Percentiles rank a stretch among this genome's conserved stretches.
These are phyloP conservation scores for Elsinoe arachidis DNA, from an alignment of 2,329 filamentous ascomycete genomes.

Conservation along the genomic window DNA sequence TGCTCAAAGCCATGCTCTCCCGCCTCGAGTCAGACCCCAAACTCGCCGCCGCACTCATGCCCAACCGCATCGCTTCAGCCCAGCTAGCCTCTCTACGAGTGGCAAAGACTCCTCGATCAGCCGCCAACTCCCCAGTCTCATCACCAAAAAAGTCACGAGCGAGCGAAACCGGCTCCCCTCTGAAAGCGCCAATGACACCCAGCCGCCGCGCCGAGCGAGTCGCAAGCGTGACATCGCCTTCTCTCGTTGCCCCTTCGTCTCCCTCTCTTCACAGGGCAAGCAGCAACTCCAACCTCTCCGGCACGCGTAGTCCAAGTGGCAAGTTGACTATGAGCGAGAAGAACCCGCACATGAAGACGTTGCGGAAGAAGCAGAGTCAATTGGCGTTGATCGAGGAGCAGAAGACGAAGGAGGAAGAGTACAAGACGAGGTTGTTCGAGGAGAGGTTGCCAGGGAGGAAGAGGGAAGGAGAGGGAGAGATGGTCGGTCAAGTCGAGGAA, in stretches of 20 bases:
- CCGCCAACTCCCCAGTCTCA: constrained; percentile 14
- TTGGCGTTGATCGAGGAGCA: constrained; percentile 15
- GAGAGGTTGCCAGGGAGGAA: constrained; percentile 50
- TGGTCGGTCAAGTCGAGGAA: constrained; percentile 79
- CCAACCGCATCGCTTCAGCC: constrained; percentile 26
- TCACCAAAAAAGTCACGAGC: constrained; percentile 14
- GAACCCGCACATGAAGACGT: constrained; percentile 77
- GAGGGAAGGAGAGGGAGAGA: constrained; percentile 40
- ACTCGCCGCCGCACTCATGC: constrained; percentile 42
- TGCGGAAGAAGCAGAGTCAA: constrained; percentile 38
- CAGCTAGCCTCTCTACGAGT: constrained; percentile 28
- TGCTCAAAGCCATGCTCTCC: constrained; percentile 71
- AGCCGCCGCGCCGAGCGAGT: constrained; percentile 1
- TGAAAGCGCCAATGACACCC: not conserved
- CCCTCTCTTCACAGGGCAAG: not conserved
- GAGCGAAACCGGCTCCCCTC: not conserved
- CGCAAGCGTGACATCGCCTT: not conserved
- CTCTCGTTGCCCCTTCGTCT: not conserved
- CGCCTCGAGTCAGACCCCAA: constrained; percentile 62
- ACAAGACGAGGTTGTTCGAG: constrained; percentile 36
- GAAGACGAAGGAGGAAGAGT: constrained; percentile 32
- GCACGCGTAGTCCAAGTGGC: constrained; percentile 31
- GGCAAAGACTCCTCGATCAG: constrained; percentile 8
- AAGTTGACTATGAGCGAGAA: constrained; percentile 72
- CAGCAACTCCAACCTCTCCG: constrained; percentile 38